A percentile compares a stretch with the other conserved stretches of the same genome.
These are phyloP conservation scores for Plicaturopsis crispa DNA, from an alignment of 768 basidiomycete genomes.

Conservation along the genomic window DNA sequence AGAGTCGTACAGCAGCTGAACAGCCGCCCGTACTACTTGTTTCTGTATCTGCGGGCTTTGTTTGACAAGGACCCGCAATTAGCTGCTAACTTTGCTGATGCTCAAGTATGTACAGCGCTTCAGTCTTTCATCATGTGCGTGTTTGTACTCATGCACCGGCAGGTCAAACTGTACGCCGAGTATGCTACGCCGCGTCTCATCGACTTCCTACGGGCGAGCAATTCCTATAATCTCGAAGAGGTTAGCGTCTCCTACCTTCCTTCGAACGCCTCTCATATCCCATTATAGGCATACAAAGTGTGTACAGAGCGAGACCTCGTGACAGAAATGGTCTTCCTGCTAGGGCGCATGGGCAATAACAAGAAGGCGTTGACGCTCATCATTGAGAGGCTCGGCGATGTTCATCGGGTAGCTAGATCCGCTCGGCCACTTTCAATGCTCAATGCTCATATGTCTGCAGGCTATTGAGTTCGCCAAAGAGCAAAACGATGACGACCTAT, in stretches of 20 bases:
- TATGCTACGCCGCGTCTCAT: constrained; percentile 73
- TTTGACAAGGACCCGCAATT: constrained; percentile 82
- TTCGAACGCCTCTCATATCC: neutral
- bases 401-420: constrained; percentile 59
- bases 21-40: constrained; percentile 71
- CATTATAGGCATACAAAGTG: constrained; percentile 68
- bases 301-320: constrained; percentile 85
- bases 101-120: constrained; percentile 45
- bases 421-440: neutral
- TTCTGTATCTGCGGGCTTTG: constrained; percentile 88
- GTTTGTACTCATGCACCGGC: neutral
- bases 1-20: constrained; percentile 86
- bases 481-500: constrained; percentile 93
- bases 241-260: constrained; percentile 26
- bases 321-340: constrained; percentile 93
- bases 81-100: constrained; percentile 75
- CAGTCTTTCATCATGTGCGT: neutral
- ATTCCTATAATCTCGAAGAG: constrained; percentile 83
- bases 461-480: constrained; percentile 98
- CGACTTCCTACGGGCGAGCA: constrained; percentile 87
- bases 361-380: constrained; percentile 91
- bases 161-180: constrained; percentile 91
- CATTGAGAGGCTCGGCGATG: constrained; percentile 91
- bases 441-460: constrained; percentile 25
- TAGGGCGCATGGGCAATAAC: constrained; percentile 97